A percentile compares a stretch with the other conserved stretches of the same genome.
Evolutionary conservation across 148 eudicot species (phyloP).

Genomic region (Nyssa sinensis): DNA sequence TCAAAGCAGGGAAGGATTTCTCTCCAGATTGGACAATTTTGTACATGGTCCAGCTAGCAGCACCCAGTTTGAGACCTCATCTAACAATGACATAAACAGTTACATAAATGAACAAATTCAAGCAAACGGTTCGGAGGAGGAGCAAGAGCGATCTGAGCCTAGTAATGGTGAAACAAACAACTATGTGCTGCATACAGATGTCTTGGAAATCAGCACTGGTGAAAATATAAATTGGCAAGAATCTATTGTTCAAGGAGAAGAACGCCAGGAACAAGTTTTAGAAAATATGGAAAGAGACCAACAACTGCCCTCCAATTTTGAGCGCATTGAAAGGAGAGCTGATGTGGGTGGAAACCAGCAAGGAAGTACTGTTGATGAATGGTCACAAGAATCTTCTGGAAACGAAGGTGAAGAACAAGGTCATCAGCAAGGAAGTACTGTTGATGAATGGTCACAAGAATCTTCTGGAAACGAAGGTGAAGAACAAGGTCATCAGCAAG

Average conservation of each 20-base stretch:
- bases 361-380: slow-evolving; percentile 5
- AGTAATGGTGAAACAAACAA: slow-evolving; percentile 25
- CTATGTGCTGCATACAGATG: slow-evolving; percentile 13
- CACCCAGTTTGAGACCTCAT: slow-evolving; percentile 41
- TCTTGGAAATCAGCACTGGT: slow-evolving; percentile 11
- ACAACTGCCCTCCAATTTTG: slow-evolving; percentile 13
- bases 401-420: slow-evolving; percentile 24
- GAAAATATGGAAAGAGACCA: slow-evolving; percentile 22
- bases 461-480: too few relatives aligned
- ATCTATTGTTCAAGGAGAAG: slow-evolving; percentile 30
- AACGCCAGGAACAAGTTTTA: slow-evolving; percentile 21
- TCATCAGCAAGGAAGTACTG: too few relatives aligned
- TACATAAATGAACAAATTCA: slow-evolving; percentile 32
- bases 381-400: slow-evolving; percentile 33
- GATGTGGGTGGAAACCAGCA: slow-evolving; percentile 9
- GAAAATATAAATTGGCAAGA: slow-evolving; percentile 21
- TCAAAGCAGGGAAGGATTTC: slow-evolving; percentile 78
- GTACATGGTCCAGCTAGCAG: slow-evolving; percentile 33
- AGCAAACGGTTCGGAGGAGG: slow-evolving; percentile 30
- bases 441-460: too few relatives aligned
- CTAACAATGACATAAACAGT: slow-evolving; percentile 22
- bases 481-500: too few relatives aligned
- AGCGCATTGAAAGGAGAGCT: neutral
- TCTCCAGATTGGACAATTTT: slow-evolving; percentile 56
- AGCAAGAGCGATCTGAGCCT: slow-evolving; percentile 27